phyloP scores from a whole-genome alignment of 176 grass and related monocot species.

The Carex littledalei region DNA sequence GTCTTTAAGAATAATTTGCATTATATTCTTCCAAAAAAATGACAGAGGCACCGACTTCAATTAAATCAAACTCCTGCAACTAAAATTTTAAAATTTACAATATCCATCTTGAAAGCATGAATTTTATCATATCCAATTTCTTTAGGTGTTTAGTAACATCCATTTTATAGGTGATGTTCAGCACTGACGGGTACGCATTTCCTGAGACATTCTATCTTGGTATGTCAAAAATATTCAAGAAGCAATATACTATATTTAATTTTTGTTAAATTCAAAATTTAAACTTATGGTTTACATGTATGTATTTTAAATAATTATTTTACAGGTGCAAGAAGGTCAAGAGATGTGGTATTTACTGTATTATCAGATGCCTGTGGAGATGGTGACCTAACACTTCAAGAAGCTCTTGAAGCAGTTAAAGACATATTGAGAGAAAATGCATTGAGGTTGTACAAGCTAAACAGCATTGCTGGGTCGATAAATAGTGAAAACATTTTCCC shows the following conservation, averaged over 20 bases:
- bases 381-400: conserved; percentile 77
- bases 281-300: conserved; percentile 11
- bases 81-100: neutral
- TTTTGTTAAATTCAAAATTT: conserved; percentile 21
- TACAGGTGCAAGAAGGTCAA: conserved; percentile 71
- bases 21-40: neutral
- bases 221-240: conserved; percentile 29
- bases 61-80: neutral
- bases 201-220: conserved; percentile 94
- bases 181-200: conserved; percentile 96
- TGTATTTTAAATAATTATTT: conserved; percentile 19
- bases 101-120: neutral
- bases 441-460: conserved; percentile 70
- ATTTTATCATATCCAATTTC: neutral
- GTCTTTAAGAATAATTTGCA: neutral
- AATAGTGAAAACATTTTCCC: conserved; percentile 23
- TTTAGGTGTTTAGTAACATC: conserved; percentile 28
- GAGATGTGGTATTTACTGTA: conserved; percentile 69
- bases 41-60: neutral
- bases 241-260: neutral
- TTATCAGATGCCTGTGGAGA: conserved; percentile 70
- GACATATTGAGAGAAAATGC: conserved; percentile 88
- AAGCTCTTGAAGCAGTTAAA: conserved; percentile 70
- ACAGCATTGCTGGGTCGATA: conserved; percentile 36
- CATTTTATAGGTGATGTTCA: conserved; percentile 89